These are phyloP conservation scores for Pigoraptor vietnamica DNA, from an alignment of 78 protist genomes.

Conservation along the genomic window DNA sequence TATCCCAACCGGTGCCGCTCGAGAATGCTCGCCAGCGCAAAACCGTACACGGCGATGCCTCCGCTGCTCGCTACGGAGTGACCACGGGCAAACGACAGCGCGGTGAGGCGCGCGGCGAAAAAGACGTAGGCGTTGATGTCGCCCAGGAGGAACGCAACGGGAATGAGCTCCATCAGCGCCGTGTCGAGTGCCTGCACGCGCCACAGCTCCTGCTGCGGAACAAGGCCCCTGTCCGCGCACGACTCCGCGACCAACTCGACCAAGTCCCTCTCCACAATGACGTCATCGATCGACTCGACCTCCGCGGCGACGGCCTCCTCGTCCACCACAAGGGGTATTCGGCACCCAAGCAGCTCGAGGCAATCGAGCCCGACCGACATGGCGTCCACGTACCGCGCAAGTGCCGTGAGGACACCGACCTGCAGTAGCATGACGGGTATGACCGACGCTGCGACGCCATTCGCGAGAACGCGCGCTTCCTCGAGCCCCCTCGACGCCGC, in stretches of 20 bases:
- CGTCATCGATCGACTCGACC: not conserved
- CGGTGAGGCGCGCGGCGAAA: not conserved
- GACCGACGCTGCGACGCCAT: not conserved
- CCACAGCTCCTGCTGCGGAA: not conserved
- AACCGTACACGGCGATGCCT: not conserved
- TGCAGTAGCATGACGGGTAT: not conserved
- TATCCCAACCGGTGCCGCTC: not conserved
- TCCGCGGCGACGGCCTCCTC: not conserved
- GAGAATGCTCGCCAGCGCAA: not conserved
- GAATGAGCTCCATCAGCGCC: not conserved
- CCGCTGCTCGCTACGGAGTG: not conserved
- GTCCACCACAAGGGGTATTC: not conserved
- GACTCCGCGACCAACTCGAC: not conserved
- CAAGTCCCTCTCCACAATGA: not conserved
- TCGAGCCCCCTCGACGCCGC: not conserved
- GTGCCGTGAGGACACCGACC: not conserved
- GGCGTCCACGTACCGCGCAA: not conserved
- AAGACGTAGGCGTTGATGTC: not conserved
- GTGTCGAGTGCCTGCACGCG: not conserved
- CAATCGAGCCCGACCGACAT: not conserved
- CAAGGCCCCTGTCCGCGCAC: not conserved
- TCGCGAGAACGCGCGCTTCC: not conserved
- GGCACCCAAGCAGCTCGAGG: not conserved
- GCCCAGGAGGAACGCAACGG: not conserved
- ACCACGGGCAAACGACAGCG: not conserved